These are phyloP conservation scores for Themeda triandra DNA, from an alignment of 176 grass and related monocot genomes.

Conservation along the genomic window DNA sequence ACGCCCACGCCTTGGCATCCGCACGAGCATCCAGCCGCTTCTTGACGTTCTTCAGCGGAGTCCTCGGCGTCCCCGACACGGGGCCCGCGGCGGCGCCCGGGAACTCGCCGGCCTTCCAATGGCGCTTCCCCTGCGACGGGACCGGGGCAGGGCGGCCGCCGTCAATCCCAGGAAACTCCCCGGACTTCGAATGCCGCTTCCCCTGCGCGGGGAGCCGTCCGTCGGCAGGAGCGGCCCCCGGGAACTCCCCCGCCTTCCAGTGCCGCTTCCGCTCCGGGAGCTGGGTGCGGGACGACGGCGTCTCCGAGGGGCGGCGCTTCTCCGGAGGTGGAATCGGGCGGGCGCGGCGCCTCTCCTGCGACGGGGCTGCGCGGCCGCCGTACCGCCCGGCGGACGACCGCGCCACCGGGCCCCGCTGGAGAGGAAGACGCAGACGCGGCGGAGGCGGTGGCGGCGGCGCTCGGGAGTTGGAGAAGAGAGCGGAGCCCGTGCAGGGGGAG, in stretches of 20 bases:
- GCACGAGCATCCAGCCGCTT: conserved; percentile 62
- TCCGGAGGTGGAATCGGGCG: conserved; percentile 1
- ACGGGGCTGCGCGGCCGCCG: not conserved
- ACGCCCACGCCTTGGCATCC: conserved; percentile 66
- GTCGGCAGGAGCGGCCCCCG: not conserved
- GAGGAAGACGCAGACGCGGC: no score
- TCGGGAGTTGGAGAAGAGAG: not conserved
- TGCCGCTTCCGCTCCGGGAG: conserved; percentile 31
- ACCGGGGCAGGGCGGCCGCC: not conserved
- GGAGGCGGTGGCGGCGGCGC: not conserved
- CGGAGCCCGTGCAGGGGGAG: not conserved
- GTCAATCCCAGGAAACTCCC: conserved; percentile 28
- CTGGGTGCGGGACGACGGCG: no score
- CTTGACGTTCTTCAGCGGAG: conserved; percentile 70
- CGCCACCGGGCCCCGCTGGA: not conserved
- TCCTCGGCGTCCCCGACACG: not conserved
- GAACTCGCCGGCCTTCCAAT: conserved; percentile 67
- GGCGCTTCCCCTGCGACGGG: conserved; percentile 30
- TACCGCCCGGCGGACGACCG: not conserved
- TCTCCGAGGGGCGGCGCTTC: conserved; percentile 6
- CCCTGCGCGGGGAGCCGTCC: not conserved
- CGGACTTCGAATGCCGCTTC: conserved; percentile 55
- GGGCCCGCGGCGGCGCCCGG: not conserved
- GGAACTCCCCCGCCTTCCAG: conserved; percentile 67
- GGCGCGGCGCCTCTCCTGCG: no score